Evolutionary conservation across 2,329 filamentous ascomycete species (phyloP), one percentile per base, ranked within the genome.

Genomic region (Alternaria rosae): DNA sequence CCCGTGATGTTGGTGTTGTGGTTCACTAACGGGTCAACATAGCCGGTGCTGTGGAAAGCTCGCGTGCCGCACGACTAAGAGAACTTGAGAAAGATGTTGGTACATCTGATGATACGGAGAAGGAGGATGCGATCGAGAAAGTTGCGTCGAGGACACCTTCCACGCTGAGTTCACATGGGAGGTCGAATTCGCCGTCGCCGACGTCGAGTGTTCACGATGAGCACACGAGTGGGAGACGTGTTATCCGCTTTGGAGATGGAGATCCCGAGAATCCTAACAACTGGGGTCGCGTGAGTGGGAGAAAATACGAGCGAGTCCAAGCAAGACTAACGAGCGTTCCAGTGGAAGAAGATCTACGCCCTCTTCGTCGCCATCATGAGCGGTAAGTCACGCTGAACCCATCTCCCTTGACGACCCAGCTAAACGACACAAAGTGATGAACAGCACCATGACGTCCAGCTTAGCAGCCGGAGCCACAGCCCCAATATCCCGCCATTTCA

Each of bases 381-480:
- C 85, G 55, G 88, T 91, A 44, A 61, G 73, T 63, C 15, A 38
- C 8, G 8, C 32, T 5, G 12, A 38, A 25, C 5, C 5, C n/a
- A n/a, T n/a, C 32, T 12, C 6, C 1, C 38, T 10, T 7, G 10
- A 17, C 26, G 17, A n/a, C 41, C 2, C 44, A 50, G 20, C 64
- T 66, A 53, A 69, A 12, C 3, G 4, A 17, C 2, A 3, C 5
- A 11, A 25, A 76, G 75, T 78, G 10, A 82, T 91, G 73, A 92
- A 92, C 75, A 88, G 85, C 25, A 91, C 89, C 10, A 86, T 92
- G 78, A 87, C 86, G 2, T 90, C 86, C 23, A 75, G 73, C 0
- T 81, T 92, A 6, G 88, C 89, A 1, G 87, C 87, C 57, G 89
- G 89, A 75, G 87, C 87, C 13, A 83, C 88, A 3, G 82, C 85